Evolutionary conservation across 2,329 filamentous ascomycete genomes (phyloP).

Genomic region (Rosellinia necatrix): DNA sequence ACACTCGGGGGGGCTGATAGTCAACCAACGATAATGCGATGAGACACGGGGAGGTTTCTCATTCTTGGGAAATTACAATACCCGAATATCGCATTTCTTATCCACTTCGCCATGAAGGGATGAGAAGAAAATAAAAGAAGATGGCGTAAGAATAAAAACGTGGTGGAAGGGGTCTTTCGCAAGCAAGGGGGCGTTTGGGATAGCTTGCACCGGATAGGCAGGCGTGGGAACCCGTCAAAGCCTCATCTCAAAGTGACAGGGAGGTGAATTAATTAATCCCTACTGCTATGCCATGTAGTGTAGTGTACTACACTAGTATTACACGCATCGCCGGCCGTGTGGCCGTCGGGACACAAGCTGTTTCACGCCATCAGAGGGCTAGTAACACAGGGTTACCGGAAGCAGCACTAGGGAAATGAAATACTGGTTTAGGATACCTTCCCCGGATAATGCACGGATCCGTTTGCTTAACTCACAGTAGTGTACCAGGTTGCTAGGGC

Average conservation of each 20-base stretch:
- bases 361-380: too few relatives aligned
- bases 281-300: background rate
- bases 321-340: too few relatives aligned
- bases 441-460: conserved; percentile 13
- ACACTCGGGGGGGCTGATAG: conserved; percentile 3
- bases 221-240: conserved; percentile 11
- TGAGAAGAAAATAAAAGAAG: background rate
- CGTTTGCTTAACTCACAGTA: too few relatives aligned
- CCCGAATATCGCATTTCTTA: conserved; percentile 1
- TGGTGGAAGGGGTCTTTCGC: conserved; percentile 11
- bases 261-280: background rate
- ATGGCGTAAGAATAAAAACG: conserved; percentile 13
- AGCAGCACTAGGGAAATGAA: too few relatives aligned
- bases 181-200: conserved; percentile 8
- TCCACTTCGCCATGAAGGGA: background rate
- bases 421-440: conserved; percentile 4
- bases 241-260: conserved; percentile 11
- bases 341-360: too few relatives aligned
- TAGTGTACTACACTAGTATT: too few relatives aligned
- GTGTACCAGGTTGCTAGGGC: too few relatives aligned
- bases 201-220: conserved; percentile 22
- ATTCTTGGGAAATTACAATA: conserved; percentile 16
- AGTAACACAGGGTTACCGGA: too few relatives aligned
- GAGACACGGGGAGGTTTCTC: conserved; percentile 4
- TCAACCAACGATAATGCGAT: background rate